Evolutionary conservation across 148 eudicot species (phyloP).

Genomic region (Limonium bicolor): DNA sequence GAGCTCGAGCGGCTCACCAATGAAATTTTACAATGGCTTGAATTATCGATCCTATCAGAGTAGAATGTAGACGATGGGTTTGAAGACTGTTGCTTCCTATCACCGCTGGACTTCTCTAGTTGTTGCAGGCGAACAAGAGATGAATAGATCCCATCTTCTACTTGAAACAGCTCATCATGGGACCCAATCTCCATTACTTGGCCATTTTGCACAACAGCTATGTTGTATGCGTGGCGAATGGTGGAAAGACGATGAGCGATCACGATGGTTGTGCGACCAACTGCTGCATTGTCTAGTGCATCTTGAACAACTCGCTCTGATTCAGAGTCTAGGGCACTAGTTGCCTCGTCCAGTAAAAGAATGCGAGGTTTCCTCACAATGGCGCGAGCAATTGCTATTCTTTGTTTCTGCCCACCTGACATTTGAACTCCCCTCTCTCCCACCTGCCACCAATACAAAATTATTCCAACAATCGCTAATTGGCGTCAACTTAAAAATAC

Average conservation of each 20-base stretch:
- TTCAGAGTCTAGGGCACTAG: slow-evolving; percentile 40
- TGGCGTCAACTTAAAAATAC: too few species aligned
- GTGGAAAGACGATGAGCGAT: slow-evolving; percentile 47
- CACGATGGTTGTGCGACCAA: slow-evolving; percentile 35
- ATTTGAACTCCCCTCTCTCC: slow-evolving; percentile 46
- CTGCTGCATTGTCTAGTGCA: slow-evolving; percentile 27
- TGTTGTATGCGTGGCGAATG: slow-evolving; percentile 25
- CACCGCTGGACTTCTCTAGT: not conserved
- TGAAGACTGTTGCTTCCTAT: slow-evolving; percentile 5
- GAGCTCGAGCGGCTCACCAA: slow-evolving; percentile 32
- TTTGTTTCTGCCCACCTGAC: slow-evolving; percentile 50
- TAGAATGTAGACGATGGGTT: slow-evolving; percentile 2
- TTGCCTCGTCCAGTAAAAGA: slow-evolving; percentile 31
- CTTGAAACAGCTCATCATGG: slow-evolving; percentile 22
- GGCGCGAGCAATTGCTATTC: slow-evolving; percentile 47
- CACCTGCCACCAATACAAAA: slow-evolving; percentile 10
- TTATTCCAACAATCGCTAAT: not conserved
- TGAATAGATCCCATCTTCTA: slow-evolving; percentile 17
- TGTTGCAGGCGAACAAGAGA: slow-evolving; percentile 14
- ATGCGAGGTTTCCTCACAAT: slow-evolving; percentile 32
- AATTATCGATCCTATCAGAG: slow-evolving; percentile 12
- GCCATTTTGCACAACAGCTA: slow-evolving; percentile 28
- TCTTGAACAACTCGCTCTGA: slow-evolving; percentile 38
- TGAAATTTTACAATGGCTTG: slow-evolving; percentile 16
- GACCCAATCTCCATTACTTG: slow-evolving; percentile 20